Conservation (phyloP, 2,329 filamentous ascomycete species). For the Penicillium sp. region DNA sequence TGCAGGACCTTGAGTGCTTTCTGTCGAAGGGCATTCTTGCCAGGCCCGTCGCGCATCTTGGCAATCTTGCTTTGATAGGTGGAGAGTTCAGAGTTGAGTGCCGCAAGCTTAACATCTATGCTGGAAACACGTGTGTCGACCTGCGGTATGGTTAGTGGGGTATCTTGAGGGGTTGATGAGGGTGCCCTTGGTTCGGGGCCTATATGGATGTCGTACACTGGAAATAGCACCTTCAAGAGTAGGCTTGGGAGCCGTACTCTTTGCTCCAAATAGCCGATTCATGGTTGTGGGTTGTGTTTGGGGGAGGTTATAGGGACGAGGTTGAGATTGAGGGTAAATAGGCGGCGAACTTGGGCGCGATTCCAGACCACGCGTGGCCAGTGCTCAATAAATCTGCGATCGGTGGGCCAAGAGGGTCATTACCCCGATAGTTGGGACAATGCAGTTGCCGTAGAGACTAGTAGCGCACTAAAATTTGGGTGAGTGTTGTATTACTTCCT, state of each 20-base stretch:
- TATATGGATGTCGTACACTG: slow-evolving; percentile 58
- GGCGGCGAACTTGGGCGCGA: slow-evolving; percentile 3
- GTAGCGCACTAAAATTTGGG: background rate
- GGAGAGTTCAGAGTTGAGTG: slow-evolving; percentile 84
- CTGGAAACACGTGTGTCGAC: slow-evolving; percentile 77
- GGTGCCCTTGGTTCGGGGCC: background rate
- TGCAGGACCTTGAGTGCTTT: slow-evolving; percentile 94
- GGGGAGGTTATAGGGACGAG: background rate
- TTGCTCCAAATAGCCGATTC: slow-evolving; percentile 94
- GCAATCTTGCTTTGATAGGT: slow-evolving; percentile 83
- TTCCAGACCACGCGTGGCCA: slow-evolving; percentile 10
- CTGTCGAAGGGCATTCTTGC: slow-evolving; percentile 87
- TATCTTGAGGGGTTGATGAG: slow-evolving; percentile 1
- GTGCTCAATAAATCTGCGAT: slow-evolving; percentile 6
- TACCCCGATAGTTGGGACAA: slow-evolving; percentile 9
- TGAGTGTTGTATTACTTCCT: background rate
- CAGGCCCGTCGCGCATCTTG: slow-evolving; percentile 94
- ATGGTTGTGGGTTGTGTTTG: slow-evolving; percentile 52
- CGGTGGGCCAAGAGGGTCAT: slow-evolving; percentile 3
- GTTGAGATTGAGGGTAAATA: slow-evolving; percentile 3
- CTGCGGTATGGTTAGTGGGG: slow-evolving; percentile 41
- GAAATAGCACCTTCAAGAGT: slow-evolving; percentile 78
- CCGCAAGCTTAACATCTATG: slow-evolving; percentile 91
- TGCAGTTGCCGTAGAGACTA: background rate
- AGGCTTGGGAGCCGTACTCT: slow-evolving; percentile 83